phyloP scores from a whole-genome alignment of 1,139 yeast genomes.

The Petasospora rhodanensis region DNA sequence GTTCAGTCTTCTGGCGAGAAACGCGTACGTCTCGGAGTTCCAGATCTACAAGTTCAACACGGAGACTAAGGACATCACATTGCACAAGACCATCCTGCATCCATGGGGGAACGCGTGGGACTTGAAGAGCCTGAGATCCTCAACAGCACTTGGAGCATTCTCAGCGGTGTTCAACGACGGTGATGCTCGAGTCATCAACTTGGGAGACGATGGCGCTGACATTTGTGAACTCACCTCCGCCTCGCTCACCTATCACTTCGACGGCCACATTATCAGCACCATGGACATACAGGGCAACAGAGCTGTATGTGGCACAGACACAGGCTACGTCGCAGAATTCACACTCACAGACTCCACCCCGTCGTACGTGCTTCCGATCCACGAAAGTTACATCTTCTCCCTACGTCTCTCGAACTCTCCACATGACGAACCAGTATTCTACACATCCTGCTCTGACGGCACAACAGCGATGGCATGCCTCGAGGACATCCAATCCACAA shows the following conservation, averaged over 20 bases:
- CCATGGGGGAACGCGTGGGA: slow-evolving; percentile 51
- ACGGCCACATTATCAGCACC: slow-evolving; percentile 39
- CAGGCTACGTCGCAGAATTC: slow-evolving; percentile 68
- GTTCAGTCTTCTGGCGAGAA: slow-evolving; percentile 35
- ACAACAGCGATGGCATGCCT: slow-evolving; percentile 38
- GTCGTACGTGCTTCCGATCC: slow-evolving; percentile 42
- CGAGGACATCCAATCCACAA: slow-evolving; percentile 36
- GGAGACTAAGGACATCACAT: slow-evolving; percentile 23
- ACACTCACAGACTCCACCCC: slow-evolving; percentile 41
- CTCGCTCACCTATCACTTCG: slow-evolving; percentile 20
- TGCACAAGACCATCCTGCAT: slow-evolving; percentile 37
- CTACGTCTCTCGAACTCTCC: slow-evolving; percentile 40
- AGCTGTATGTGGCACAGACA: slow-evolving; percentile 57
- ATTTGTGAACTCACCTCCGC: slow-evolving; percentile 27
- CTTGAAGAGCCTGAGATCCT: slow-evolving; percentile 43
- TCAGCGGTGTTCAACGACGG: slow-evolving; percentile 66
- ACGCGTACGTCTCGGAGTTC: slow-evolving; percentile 37
- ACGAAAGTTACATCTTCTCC: slow-evolving; percentile 47
- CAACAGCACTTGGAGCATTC: slow-evolving; percentile 30
- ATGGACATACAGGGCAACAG: slow-evolving; percentile 49
- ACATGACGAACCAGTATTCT: slow-evolving; percentile 36
- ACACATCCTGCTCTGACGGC: slow-evolving; percentile 47
- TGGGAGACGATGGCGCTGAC: slow-evolving; percentile 25
- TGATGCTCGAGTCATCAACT: slow-evolving; percentile 46
- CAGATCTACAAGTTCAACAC: slow-evolving; percentile 45